A percentile compares a stretch with the other conserved stretches of the same genome.
phyloP scores from a whole-genome alignment of 106 monocot genomes.

The Triglochin maritima region DNA sequence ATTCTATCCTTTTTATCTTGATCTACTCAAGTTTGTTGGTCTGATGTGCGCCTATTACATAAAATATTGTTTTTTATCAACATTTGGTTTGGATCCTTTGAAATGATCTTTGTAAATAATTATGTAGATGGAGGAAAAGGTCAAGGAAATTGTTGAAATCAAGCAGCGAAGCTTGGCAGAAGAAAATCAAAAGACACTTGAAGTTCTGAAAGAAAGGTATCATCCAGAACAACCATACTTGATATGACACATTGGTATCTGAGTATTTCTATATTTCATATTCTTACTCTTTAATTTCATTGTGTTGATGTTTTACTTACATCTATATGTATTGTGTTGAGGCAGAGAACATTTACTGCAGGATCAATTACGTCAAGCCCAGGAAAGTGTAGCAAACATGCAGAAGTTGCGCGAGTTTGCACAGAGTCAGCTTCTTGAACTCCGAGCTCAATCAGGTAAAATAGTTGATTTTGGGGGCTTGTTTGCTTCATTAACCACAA shows the following conservation, averaged over 20 bases:
- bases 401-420: conserved; percentile 90
- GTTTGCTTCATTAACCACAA: not conserved
- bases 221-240: not conserved
- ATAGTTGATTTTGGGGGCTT: not conserved
- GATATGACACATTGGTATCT: no score
- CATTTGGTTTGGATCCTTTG: not conserved
- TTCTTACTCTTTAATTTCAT: no score
- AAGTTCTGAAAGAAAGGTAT: conserved; percentile 93
- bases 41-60: not conserved
- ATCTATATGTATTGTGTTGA: not conserved
- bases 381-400: conserved; percentile 89
- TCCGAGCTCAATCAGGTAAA: conserved; percentile 90
- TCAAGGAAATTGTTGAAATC: conserved; percentile 94
- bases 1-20: no score
- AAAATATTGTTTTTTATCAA: not conserved
- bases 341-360: conserved; percentile 73
- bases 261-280: no score
- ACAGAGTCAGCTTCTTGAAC: conserved; percentile 84
- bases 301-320: not conserved
- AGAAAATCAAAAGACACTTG: conserved; percentile 95
- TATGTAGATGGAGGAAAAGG: conserved; percentile 94
- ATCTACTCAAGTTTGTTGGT: not conserved
- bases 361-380: conserved; percentile 89
- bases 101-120: not conserved
- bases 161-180: conserved; percentile 89